Conservation (phyloP, 2,329 filamentous ascomycete genomes). For the Pseudogymnoascus sp. region DNA sequence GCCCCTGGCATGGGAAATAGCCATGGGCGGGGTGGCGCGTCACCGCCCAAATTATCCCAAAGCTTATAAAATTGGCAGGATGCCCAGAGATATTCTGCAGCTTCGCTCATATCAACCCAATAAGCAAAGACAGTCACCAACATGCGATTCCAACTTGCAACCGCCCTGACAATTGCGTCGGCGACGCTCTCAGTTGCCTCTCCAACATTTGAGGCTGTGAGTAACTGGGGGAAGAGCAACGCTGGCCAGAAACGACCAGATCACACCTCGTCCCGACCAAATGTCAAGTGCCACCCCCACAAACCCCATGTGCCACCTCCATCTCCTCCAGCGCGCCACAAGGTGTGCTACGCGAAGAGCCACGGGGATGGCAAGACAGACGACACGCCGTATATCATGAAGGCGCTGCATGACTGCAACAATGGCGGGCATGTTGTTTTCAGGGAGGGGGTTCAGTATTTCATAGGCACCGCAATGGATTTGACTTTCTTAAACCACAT, state of each 20-base stretch:
- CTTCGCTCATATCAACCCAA: background rate
- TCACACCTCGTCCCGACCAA: slow-evolving; percentile 22
- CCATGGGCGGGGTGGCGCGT: background rate
- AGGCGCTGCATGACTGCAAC: slow-evolving; percentile 44
- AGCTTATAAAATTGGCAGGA: background rate
- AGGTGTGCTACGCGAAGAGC: slow-evolving; percentile 21
- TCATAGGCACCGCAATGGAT: slow-evolving; percentile 52
- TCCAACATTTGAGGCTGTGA: slow-evolving; percentile 18
- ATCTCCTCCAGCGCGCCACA: background rate
- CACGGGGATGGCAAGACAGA: slow-evolving; percentile 27
- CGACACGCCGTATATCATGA: slow-evolving; percentile 45
- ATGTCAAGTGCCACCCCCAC: slow-evolving; percentile 6
- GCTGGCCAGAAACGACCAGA: slow-evolving; percentile 14
- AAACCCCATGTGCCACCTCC: background rate
- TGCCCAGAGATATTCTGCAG: background rate
- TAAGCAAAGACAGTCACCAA: slow-evolving; percentile 12
- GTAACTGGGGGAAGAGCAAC: slow-evolving; percentile 16
- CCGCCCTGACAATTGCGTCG: slow-evolving; percentile 20
- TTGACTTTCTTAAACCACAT: slow-evolving; percentile 55
- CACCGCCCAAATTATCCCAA: background rate
- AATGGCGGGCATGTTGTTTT: slow-evolving; percentile 45
- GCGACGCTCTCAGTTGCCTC: slow-evolving; percentile 21
- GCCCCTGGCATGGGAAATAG: background rate
- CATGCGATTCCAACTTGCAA: slow-evolving; percentile 24
- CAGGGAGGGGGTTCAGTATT: slow-evolving; percentile 49